Base-by-base conservation (phyloP, 495 filamentous ascomycete species). In the Penicillium flavigenum region DNA sequence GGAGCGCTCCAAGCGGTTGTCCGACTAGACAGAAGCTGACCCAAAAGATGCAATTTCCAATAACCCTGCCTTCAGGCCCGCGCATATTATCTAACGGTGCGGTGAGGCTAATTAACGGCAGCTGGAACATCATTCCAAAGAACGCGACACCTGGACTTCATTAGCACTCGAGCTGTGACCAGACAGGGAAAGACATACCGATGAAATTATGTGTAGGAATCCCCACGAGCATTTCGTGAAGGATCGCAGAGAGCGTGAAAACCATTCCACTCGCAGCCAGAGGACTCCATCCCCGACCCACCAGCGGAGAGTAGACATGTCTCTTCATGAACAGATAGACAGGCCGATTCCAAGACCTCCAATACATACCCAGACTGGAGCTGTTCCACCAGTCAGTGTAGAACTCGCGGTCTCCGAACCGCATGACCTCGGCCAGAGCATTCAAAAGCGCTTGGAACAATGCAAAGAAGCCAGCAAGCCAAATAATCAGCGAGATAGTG, bases 351-450 rank as follows among this genome's bases (percentile, higher is more conserved):
- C 94, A 98, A 0, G 87, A 89, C 22, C 90, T 82, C 94, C 94
- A 98, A 76, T 98, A 98, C 8, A 79, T 79, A 3, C 93, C 90
- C 3, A 98, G 74, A 58, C 86, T 89, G 16, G 86, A 84, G 44
- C 86, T 90, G 66, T 98, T 98, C 94, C 93, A 98, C 94, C 94
- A 98, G 56, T 94, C 91, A 1, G 88, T 86, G 69, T 98, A 98
- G 69, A 98, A 98, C 46, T 93, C 87, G 17, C 94, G 83, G 72
- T 98, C 94, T 9, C 85, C 94, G 61, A 98, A 98, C 36, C 79
- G 78, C 78, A 91, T 90, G 7, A 96, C 76, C 72, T 98, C 94
- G 1, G 94, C 92, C 51, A 98, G 72, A 1, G 90, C 91, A 66
- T 98, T 98, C 17, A 98, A 75, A 38, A 86, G 81, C 5, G 86